Percentiles rank a stretch among this genome's conserved stretches.
Conservation (phyloP, 2,329 filamentous ascomycete genomes). For the Aspergillaceae sp. region DNA sequence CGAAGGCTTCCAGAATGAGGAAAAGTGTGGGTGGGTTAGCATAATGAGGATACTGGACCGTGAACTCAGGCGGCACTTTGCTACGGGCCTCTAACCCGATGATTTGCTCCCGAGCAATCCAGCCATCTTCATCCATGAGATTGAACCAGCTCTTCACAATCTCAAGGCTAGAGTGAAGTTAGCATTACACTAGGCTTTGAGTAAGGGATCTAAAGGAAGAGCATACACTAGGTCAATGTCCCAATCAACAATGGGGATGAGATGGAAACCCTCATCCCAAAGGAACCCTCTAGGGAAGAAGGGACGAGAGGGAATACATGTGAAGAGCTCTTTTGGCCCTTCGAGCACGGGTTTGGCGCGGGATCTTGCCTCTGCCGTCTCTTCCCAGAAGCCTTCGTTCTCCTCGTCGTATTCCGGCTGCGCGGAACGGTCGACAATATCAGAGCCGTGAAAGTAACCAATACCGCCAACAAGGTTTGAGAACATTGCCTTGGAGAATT, state of each 20-base stretch:
- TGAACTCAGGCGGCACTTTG: constrained; percentile 90
- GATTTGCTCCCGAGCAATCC: constrained; percentile 96
- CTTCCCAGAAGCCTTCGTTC: constrained; percentile 91
- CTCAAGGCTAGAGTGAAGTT: constrained; percentile 46
- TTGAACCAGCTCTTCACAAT: constrained; percentile 94
- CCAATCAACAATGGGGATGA: constrained; percentile 87
- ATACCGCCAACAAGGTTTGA: constrained; percentile 91
- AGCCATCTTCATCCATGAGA: constrained; percentile 91
- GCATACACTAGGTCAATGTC: constrained; percentile 70
- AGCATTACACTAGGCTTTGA: constrained; percentile 3
- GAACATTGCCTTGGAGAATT: constrained; percentile 81
- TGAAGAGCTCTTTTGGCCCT: constrained; percentile 81
- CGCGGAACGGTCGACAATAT: constrained; percentile 81
- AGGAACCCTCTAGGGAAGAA: constrained; percentile 96
- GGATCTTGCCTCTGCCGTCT: constrained; percentile 68
- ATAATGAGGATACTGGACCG: constrained; percentile 92
- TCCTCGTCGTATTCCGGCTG: constrained; percentile 93
- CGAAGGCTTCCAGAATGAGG: constrained; percentile 74
- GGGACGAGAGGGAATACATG: constrained; percentile 79
- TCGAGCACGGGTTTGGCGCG: constrained; percentile 62
- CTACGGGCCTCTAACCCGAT: constrained; percentile 83
- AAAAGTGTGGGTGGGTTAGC: constrained; percentile 95
- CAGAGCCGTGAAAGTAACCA: constrained; percentile 87
- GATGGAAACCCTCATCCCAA: constrained; percentile 97
- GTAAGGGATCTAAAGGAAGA: neutral